These are phyloP conservation scores for Pelargonium exstipulatum DNA, from an alignment of 441 rosid species.

Conservation along the genomic window DNA sequence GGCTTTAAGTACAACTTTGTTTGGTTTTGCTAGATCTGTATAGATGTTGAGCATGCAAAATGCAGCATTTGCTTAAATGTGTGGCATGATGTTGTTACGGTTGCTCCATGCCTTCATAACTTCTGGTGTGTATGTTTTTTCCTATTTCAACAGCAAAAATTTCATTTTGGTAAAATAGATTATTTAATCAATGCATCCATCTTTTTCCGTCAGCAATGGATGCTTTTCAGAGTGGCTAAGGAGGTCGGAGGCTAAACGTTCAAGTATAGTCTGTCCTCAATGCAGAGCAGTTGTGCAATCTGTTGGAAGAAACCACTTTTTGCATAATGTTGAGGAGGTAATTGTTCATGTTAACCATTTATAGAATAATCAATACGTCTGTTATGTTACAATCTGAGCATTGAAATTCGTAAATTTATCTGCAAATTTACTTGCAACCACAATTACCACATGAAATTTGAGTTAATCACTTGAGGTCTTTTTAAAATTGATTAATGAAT, in stretches of 20 bases:
- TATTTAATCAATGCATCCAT: constrained; percentile 16
- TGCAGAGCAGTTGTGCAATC: constrained; percentile 79
- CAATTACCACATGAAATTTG: not conserved
- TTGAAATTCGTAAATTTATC: no score
- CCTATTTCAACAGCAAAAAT: not conserved
- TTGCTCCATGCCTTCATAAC: constrained; percentile 23
- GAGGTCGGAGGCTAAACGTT: constrained; percentile 63
- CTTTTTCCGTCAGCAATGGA: constrained; percentile 60
- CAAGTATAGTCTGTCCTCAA: constrained; percentile 78
- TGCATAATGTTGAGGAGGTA: constrained; percentile 78
- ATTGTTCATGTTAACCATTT: constrained; percentile 4
- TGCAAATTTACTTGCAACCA: not conserved
- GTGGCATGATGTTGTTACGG: constrained; percentile 71
- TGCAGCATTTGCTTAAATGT: constrained; percentile 91
- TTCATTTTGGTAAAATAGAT: not conserved
- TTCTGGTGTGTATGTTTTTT: constrained; percentile 45
- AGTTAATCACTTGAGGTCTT: no score
- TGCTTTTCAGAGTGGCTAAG: constrained; percentile 96
- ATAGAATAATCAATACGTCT: not conserved
- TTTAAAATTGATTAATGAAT: not conserved
- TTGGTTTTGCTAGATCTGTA: constrained; percentile 44
- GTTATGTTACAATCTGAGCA: no score
- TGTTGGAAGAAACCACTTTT: constrained; percentile 85
- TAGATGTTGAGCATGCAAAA: constrained; percentile 75
- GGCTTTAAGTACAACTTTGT: constrained; percentile 1